Evolutionary conservation across 2,329 filamentous ascomycete species (phyloP).

Genomic region (Aspergillus quadrilineatus): DNA sequence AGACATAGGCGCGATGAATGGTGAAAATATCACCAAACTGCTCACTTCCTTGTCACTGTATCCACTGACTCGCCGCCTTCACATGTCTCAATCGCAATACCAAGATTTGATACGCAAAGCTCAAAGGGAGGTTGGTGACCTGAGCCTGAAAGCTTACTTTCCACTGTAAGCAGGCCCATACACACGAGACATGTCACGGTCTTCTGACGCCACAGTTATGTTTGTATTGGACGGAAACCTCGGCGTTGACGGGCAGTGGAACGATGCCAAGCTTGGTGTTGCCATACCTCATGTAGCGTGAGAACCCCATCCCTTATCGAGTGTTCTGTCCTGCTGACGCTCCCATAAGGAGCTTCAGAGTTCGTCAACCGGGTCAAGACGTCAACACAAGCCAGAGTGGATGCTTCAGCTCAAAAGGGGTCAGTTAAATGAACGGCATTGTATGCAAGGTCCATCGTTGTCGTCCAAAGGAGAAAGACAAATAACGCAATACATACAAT

Average conservation of each 20-base stretch:
- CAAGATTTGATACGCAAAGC: slow-evolving; percentile 38
- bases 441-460: not conserved
- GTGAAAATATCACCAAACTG: slow-evolving; percentile 37
- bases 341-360: no score
- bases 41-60: slow-evolving; percentile 45
- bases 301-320: not conserved
- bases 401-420: not conserved
- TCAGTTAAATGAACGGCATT: slow-evolving; percentile 4
- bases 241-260: slow-evolving; percentile 6
- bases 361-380: not conserved
- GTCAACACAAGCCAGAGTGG: not conserved
- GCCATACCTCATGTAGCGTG: not conserved
- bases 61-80: slow-evolving; percentile 44
- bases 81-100: slow-evolving; percentile 43
- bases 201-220: slow-evolving; percentile 37
- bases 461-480: not conserved
- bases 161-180: slow-evolving; percentile 39
- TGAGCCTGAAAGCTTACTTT: slow-evolving; percentile 45
- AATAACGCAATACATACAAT: not conserved
- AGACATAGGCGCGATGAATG: slow-evolving; percentile 43
- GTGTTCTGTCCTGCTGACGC: not conserved
- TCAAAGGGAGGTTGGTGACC: slow-evolving; percentile 38
- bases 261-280: not conserved
- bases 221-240: slow-evolving; percentile 44
- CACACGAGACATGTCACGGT: not conserved